These are phyloP conservation scores for Anacardium occidentale DNA, from an alignment of 345 rosid species.

Conservation along the genomic window DNA sequence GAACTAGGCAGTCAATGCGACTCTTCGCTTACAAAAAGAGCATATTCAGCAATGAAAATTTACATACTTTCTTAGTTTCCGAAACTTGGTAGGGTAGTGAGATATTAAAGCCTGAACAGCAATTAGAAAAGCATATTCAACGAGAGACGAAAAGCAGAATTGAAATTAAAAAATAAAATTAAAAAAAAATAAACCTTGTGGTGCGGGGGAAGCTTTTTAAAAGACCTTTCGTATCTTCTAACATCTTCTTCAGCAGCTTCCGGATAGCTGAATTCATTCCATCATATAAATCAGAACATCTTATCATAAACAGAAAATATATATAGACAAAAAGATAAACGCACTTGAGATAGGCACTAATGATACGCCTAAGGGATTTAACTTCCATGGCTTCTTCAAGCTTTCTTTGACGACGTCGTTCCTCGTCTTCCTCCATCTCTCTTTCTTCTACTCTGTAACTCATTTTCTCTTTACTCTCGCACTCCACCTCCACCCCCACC, in stretches of 20 bases:
- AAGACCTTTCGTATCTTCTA: conserved; percentile 73
- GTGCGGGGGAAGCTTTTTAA: conserved; percentile 63
- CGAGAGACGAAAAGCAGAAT: neutral
- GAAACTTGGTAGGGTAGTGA: conserved; percentile 66
- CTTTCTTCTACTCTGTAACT: conserved; percentile 5
- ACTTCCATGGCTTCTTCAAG: conserved; percentile 93
- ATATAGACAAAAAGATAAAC: neutral
- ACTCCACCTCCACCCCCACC: no score
- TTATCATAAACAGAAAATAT: neutral
- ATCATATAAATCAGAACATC: neutral
- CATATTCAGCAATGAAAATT: neutral
- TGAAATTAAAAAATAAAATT: neutral
- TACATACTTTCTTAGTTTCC: conserved; percentile 56
- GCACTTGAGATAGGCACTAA: conserved; percentile 94
- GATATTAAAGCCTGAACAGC: conserved; percentile 64
- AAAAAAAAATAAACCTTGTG: conserved; percentile 52
- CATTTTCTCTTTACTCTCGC: neutral
- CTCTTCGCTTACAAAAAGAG: neutral
- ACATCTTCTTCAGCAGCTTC: conserved; percentile 91
- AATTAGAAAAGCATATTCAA: neutral
- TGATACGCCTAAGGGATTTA: conserved; percentile 90
- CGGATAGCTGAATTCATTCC: conserved; percentile 53
- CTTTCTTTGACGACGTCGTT: conserved; percentile 60
- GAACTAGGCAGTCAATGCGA: conserved; percentile 12
- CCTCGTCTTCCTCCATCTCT: conserved; percentile 57